phyloP scores from a whole-genome alignment of 768 basidiomycete species.

The Daedaleopsis nitida region DNA sequence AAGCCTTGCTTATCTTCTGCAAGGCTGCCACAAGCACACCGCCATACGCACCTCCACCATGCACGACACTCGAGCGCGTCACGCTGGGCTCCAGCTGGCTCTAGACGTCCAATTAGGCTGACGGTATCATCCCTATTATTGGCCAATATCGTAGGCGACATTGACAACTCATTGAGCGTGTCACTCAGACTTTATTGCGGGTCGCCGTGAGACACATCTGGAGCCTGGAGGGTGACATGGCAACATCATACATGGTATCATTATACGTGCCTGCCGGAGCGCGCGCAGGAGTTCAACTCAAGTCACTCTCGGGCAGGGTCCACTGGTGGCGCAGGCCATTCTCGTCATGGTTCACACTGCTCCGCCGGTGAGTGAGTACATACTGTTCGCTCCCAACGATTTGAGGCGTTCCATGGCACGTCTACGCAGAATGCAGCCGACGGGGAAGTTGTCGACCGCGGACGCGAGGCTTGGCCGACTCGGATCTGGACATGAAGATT shows the following conservation, averaged over 20 bases:
- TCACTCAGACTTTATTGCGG: not conserved
- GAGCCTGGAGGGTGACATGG: not conserved
- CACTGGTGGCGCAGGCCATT: not conserved
- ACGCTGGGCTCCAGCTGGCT: not conserved
- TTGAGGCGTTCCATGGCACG: not conserved
- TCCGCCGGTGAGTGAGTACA: not conserved
- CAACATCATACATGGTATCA: not conserved
- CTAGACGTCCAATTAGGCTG: too few relatives aligned
- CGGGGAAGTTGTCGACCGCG: constrained; percentile 1
- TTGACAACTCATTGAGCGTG: not conserved
- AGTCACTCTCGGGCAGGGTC: not conserved
- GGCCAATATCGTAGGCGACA: not conserved
- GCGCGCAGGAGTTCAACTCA: not conserved
- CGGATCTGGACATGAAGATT: constrained; percentile 14
- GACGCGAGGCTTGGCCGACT: not conserved
- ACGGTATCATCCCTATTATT: not conserved
- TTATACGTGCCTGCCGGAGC: not conserved
- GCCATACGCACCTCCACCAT: not conserved
- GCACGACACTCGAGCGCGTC: not conserved
- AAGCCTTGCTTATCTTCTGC: not conserved
- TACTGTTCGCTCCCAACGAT: not conserved
- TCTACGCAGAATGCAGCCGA: not conserved
- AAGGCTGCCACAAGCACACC: not conserved
- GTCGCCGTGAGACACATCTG: not conserved
- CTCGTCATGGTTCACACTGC: not conserved